Evolutionary conservation across 768 basidiomycete genomes (phyloP).

Genomic region (Calocybe indica): DNA sequence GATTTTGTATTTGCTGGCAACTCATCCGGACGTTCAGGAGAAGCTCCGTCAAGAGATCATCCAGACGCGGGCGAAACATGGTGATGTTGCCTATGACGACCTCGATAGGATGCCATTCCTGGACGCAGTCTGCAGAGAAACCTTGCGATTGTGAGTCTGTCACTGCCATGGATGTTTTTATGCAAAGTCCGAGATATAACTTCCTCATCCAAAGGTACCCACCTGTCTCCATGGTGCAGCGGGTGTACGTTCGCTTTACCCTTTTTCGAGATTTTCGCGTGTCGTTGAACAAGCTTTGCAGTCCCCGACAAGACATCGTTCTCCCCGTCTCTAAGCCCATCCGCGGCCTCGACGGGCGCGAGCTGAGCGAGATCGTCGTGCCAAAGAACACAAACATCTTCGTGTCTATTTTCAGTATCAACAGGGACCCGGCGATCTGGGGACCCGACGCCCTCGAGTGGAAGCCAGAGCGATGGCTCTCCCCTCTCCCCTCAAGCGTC

Average conservation of each 20-base stretch:
- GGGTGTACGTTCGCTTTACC: background rate
- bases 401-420: conserved; percentile 22
- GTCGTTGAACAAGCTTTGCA: conserved; percentile 5
- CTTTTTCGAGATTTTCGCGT: background rate
- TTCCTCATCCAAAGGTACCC: background rate
- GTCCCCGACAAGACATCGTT: conserved; percentile 21
- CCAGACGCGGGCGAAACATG: conserved; percentile 7
- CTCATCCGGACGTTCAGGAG: conserved; percentile 11
- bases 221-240: background rate
- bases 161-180: background rate
- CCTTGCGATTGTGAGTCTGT: conserved; percentile 13
- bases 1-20: conserved; percentile 19
- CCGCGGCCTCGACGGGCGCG: conserved; percentile 19
- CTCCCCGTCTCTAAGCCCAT: conserved; percentile 29
- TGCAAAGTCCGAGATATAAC: background rate
- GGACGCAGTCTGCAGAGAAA: conserved; percentile 16
- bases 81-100: conserved; percentile 17
- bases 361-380: conserved; percentile 21
- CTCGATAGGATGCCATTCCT: conserved; percentile 15
- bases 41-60: conserved; percentile 17
- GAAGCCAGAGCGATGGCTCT: conserved; percentile 37
- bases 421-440: conserved; percentile 27
- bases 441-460: conserved; percentile 32
- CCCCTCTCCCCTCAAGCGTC: conserved; percentile 21
- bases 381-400: conserved; percentile 23